Evolutionary conservation across 257 asterid species (phyloP).

Genomic region (Rhazya stricta): DNA sequence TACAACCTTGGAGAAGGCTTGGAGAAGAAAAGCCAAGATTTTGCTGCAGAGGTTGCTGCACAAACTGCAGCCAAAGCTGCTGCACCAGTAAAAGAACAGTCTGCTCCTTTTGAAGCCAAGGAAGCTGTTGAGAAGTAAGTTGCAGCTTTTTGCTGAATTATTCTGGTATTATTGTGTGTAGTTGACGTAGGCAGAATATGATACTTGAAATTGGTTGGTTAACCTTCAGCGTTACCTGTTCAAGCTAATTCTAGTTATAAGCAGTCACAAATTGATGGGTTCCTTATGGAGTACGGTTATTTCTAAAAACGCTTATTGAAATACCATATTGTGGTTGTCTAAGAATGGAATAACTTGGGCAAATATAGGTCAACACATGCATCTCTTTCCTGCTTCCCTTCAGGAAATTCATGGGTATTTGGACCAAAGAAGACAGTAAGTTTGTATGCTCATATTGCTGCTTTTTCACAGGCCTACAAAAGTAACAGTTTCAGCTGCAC

Average conservation of each 20-base stretch:
- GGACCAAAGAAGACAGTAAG: too few relatives aligned
- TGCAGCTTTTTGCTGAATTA: slow-evolving; percentile 4
- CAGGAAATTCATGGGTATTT: too few relatives aligned
- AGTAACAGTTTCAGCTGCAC: slow-evolving; percentile 57
- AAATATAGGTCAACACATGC: too few relatives aligned
- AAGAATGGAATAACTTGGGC: too few relatives aligned
- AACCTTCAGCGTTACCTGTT: background rate
- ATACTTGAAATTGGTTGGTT: background rate
- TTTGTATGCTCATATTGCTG: background rate
- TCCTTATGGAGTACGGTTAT: background rate
- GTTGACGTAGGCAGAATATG: background rate
- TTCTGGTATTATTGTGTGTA: background rate
- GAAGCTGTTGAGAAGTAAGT: slow-evolving; percentile 65
- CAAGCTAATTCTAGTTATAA: background rate
- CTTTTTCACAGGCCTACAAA: slow-evolving; percentile 50
- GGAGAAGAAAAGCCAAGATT: slow-evolving; percentile 90
- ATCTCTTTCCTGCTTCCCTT: too few relatives aligned
- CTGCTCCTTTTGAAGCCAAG: slow-evolving; percentile 43
- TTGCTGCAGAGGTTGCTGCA: slow-evolving; percentile 98
- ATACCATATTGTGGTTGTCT: background rate
- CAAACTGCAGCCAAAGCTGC: slow-evolving; percentile 71
- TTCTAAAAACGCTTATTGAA: background rate
- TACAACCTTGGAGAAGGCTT: slow-evolving; percentile 96
- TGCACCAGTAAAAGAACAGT: slow-evolving; percentile 45
- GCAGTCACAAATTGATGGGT: background rate